A percentile compares a stretch with the other conserved stretches of the same genome.
Conservation (phyloP, 805 yeast genomes). For the Komagataella phaffii region DNA sequence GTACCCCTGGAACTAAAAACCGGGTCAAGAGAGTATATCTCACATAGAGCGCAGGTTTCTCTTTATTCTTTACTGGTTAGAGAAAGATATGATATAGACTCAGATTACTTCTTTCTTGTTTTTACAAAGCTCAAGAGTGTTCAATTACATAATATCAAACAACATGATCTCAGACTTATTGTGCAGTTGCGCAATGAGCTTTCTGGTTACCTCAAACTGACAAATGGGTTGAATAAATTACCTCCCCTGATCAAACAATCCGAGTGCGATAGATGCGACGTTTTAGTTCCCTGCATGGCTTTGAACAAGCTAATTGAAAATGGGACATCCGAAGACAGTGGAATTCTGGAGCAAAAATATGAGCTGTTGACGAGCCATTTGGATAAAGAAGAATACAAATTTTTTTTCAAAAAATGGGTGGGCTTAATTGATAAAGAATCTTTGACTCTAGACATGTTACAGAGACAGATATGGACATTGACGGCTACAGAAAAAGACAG, state of each 20-base stretch:
- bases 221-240: slow-evolving; percentile 29
- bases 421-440: slow-evolving; percentile 63
- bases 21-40: slow-evolving; percentile 44
- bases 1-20: slow-evolving; percentile 88
- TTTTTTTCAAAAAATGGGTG: slow-evolving; percentile 67
- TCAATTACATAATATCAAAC: slow-evolving; percentile 31
- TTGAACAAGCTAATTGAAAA: slow-evolving; percentile 43
- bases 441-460: slow-evolving; percentile 32
- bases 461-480: slow-evolving; percentile 58
- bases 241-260: slow-evolving; percentile 43
- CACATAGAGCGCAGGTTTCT: slow-evolving; percentile 80
- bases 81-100: slow-evolving; percentile 66
- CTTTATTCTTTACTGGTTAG: slow-evolving; percentile 66
- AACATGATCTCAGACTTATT: slow-evolving; percentile 49
- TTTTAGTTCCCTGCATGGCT: slow-evolving; percentile 49
- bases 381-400: slow-evolving; percentile 23
- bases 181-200: slow-evolving; percentile 62
- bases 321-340: slow-evolving; percentile 42
- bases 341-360: slow-evolving; percentile 34
- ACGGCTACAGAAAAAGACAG: slow-evolving; percentile 40
- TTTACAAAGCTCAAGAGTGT: slow-evolving; percentile 55
- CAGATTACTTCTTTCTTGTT: slow-evolving; percentile 51
- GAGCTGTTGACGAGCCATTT: slow-evolving; percentile 38
- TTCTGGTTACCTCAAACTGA: slow-evolving; percentile 35
- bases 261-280: slow-evolving; percentile 49